Evolutionary conservation across 139 green algal genomes (phyloP).

Genomic region (Dunaliella primolecta): DNA sequence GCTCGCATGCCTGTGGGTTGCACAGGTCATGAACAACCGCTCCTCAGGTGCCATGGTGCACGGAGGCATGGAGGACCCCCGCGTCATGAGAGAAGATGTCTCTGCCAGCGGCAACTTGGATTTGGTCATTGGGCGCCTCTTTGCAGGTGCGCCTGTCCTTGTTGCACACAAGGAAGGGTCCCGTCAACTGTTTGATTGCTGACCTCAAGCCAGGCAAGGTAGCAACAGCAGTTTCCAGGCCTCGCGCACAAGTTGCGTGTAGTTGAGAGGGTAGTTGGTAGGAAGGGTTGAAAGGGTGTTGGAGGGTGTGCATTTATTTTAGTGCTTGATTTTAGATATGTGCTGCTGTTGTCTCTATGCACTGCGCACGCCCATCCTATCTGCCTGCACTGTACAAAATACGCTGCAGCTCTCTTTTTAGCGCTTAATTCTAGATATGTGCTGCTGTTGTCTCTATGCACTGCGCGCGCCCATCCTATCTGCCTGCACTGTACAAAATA

Average conservation of each 20-base stretch:
- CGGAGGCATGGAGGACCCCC: not conserved
- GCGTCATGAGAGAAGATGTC: not conserved
- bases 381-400: no score
- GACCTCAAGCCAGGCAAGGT: not conserved
- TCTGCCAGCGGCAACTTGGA: not conserved
- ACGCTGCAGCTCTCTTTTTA: no score
- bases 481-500: no score
- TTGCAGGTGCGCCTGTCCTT: not conserved
- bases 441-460: no score
- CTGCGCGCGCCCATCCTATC: no score
- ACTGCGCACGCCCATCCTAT: no score
- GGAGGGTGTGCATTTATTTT: not conserved
- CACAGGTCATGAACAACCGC: slow-evolving; percentile 28
- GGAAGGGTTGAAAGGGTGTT: not conserved
- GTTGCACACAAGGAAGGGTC: not conserved
- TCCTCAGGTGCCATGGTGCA: slow-evolving; percentile 11
- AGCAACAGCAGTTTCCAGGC: not conserved
- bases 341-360: no score
- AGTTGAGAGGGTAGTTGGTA: not conserved
- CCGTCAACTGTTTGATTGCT: not conserved
- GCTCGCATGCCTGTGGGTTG: no score
- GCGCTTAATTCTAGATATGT: no score
- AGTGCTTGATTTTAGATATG: not conserved
- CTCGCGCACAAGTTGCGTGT: no score
- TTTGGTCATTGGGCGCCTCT: not conserved